Percentiles rank a stretch among this genome's conserved stretches.
These are phyloP conservation scores for Ailanthus altissimus DNA, from an alignment of 345 rosid species.

Conservation along the genomic window DNA sequence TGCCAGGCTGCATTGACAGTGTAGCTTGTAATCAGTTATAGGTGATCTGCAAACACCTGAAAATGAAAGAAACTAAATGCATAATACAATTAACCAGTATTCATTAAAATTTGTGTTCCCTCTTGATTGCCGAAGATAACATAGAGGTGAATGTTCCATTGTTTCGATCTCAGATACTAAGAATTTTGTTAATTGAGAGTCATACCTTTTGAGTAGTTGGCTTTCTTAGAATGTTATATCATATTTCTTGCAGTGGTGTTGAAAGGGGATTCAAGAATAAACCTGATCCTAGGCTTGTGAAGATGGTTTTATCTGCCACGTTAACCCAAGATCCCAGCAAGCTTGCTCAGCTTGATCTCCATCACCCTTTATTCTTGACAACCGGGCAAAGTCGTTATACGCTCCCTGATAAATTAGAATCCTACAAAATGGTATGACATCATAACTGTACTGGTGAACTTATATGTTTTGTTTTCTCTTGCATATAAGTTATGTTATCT, in stretches of 20 bases:
- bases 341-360: slow-evolving; percentile 87
- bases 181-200: neutral
- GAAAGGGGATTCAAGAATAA: slow-evolving; percentile 86
- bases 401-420: slow-evolving; percentile 82
- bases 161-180: neutral
- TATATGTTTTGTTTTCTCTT: neutral
- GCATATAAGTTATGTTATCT: neutral
- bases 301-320: slow-evolving; percentile 93
- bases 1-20: neutral
- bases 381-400: slow-evolving; percentile 71
- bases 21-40: neutral
- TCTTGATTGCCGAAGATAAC: neutral
- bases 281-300: slow-evolving; percentile 75
- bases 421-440: slow-evolving; percentile 68
- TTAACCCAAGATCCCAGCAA: slow-evolving; percentile 97
- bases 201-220: neutral
- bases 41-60: neutral
- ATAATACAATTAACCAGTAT: neutral
- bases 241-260: slow-evolving; percentile 58
- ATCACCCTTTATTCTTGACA: slow-evolving; percentile 90
- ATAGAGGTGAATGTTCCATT: neutral
- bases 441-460: slow-evolving; percentile 11
- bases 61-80: neutral
- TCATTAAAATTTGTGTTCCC: neutral
- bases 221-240: slow-evolving; percentile 3